Evolutionary conservation across 1,284 basidiomycete species (phyloP).

Genomic region (Ustilago loliicola): DNA sequence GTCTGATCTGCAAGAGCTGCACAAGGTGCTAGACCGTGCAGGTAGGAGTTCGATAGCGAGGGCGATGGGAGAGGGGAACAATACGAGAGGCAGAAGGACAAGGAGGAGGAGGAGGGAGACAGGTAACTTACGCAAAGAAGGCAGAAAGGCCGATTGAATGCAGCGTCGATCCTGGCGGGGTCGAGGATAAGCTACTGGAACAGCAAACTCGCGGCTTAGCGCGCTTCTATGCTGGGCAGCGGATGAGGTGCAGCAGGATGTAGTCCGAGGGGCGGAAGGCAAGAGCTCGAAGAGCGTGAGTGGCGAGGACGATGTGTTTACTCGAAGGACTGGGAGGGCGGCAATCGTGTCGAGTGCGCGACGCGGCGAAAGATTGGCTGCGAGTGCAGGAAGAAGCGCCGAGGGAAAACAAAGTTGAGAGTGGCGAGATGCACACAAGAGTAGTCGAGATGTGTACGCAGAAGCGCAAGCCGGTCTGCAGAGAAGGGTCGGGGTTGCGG

Average conservation of each 20-base stretch:
- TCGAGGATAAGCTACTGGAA: conserved; percentile 30
- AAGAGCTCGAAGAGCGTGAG: conserved; percentile 1
- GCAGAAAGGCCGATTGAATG: conserved; percentile 24
- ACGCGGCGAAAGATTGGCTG: conserved; percentile 22
- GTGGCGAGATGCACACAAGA: conserved; percentile 6
- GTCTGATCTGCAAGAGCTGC: conserved; percentile 20
- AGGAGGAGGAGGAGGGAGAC: not conserved
- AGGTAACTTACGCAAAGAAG: conserved; percentile 35
- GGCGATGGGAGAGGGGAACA: not conserved
- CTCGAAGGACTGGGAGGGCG: conserved; percentile 13
- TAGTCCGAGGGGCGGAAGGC: conserved; percentile 3
- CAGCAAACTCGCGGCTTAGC: conserved; percentile 25
- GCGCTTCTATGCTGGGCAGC: conserved; percentile 20
- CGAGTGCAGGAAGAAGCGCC: conserved; percentile 9
- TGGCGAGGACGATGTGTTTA: conserved; percentile 30
- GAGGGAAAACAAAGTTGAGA: conserved; percentile 18
- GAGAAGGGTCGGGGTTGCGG: conserved; percentile 23
- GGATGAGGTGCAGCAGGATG: conserved; percentile 15
- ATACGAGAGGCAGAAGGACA: not conserved
- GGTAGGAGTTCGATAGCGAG: not conserved
- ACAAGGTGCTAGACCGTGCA: not conserved
- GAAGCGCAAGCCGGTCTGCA: conserved; percentile 23
- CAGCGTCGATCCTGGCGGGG: conserved; percentile 37
- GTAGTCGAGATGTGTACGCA: not conserved
- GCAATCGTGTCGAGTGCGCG: conserved; percentile 20